Conservation (phyloP, 495 filamentous ascomycete species). For the Trichoderma asperelloides region DNA sequence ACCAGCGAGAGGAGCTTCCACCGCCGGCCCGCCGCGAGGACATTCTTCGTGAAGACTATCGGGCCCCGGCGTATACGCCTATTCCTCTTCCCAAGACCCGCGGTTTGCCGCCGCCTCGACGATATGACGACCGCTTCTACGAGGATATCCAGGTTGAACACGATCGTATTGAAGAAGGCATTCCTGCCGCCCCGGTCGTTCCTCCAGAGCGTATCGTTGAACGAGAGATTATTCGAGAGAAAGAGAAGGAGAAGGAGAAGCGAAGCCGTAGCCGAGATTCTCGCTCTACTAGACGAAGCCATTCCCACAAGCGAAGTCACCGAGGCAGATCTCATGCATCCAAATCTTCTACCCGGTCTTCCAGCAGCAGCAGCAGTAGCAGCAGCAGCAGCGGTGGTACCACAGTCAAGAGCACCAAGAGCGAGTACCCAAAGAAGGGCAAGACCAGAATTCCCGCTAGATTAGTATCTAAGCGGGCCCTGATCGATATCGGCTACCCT, state of each 20-base stretch:
- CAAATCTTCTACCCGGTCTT: constrained; percentile 36
- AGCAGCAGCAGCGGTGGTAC: constrained; percentile 30
- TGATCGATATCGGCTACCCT: constrained; percentile 78
- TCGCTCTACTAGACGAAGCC: constrained; percentile 17
- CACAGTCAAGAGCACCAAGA: constrained; percentile 30
- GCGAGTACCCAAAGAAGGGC: constrained; percentile 67
- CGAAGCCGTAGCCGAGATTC: constrained; percentile 24
- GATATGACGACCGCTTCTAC: constrained; percentile 40
- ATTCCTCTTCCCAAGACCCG: constrained; percentile 41
- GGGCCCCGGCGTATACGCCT: constrained; percentile 32
- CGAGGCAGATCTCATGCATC: constrained; percentile 30
- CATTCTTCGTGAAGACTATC: constrained; percentile 26
- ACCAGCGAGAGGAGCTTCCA: constrained; percentile 39
- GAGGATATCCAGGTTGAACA: constrained; percentile 62
- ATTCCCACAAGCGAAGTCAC: constrained; percentile 14
- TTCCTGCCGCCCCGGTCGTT: constrained; percentile 39
- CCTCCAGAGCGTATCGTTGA: constrained; percentile 42
- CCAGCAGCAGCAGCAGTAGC: constrained; percentile 29
- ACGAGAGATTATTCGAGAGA: constrained; percentile 37
- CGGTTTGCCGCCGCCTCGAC: constrained; percentile 36
- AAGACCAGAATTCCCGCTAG: constrained; percentile 77
- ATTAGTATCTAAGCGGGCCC: constrained; percentile 64
- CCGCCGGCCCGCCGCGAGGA: constrained; percentile 25
- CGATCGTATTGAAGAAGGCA: constrained; percentile 61
- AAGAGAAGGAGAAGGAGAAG: constrained; percentile 20